Percentiles rank a stretch among this genome's conserved stretches.
phyloP scores from a whole-genome alignment of 345 rosid species.

The Reutealis trisperma region DNA sequence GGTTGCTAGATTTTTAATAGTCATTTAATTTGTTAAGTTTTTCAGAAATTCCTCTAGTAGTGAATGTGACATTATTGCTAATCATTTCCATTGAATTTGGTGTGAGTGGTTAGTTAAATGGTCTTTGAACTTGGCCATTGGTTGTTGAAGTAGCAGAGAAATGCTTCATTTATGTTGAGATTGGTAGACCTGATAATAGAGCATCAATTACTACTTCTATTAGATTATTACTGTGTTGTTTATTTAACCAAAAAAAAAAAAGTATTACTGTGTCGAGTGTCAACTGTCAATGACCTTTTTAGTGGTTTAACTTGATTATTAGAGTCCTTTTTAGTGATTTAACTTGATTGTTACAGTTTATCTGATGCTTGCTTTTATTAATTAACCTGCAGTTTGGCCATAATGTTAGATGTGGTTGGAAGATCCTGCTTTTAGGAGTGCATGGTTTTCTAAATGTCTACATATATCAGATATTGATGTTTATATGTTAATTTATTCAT shows the following conservation, averaged over 20 bases:
- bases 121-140: neutral
- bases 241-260: too few species aligned
- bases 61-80: neutral
- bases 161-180: slow-evolving; percentile 20
- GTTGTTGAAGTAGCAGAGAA: slow-evolving; percentile 10
- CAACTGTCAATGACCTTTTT: neutral
- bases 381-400: slow-evolving; percentile 1
- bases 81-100: neutral
- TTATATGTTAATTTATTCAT: neutral
- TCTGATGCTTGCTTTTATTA: neutral
- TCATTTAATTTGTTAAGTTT: neutral
- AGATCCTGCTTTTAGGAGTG: slow-evolving; percentile 7
- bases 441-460: neutral
- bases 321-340: too few species aligned
- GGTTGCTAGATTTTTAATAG: neutral
- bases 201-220: neutral
- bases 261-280: neutral
- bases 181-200: slow-evolving; percentile 12
- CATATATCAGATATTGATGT: neutral
- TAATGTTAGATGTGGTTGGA: neutral
- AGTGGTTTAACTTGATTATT: slow-evolving; percentile 2
- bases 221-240: too few species aligned
- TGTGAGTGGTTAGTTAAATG: slow-evolving; percentile 6
- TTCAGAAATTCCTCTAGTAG: neutral
- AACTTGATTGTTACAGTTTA: slow-evolving; percentile 6